Percentiles rank a stretch among this genome's conserved stretches.
phyloP scores from a whole-genome alignment of 2,329 filamentous ascomycete genomes.

The Aspergillus tubingensis region DNA sequence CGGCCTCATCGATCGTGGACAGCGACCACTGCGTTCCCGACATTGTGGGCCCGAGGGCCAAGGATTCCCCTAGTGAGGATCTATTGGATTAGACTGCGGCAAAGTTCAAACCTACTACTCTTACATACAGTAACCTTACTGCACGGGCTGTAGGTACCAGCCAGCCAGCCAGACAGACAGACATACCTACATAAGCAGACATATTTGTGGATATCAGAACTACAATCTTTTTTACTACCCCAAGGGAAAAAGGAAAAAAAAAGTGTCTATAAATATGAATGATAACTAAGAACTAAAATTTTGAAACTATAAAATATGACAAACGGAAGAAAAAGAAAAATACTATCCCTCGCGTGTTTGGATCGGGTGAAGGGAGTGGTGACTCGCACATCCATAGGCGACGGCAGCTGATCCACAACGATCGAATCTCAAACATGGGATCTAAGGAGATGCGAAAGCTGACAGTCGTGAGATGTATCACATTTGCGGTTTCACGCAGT shows the following conservation, averaged over 20 bases:
- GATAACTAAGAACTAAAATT: too few species aligned
- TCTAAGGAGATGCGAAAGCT: background rate
- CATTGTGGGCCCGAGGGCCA: background rate
- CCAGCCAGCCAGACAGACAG: background rate
- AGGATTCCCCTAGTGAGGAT: background rate
- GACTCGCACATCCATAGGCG: background rate
- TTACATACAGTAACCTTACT: background rate
- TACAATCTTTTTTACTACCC: too few species aligned
- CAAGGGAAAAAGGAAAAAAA: background rate
- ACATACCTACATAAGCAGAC: background rate
- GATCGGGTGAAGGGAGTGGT: background rate
- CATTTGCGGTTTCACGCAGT: background rate
- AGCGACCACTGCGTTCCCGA: background rate
- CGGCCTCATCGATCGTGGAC: background rate
- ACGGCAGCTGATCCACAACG: background rate
- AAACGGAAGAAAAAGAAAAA: background rate
- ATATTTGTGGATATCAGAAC: background rate
- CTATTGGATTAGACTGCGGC: background rate
- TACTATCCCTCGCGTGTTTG: background rate
- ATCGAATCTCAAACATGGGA: background rate
- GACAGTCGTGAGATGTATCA: background rate
- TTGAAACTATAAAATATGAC: too few species aligned
- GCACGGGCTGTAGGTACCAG: background rate
- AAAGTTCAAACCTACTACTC: background rate
- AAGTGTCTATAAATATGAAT: too few species aligned